These are phyloP conservation scores for Drosera capensis DNA, from an alignment of 148 eudicot genomes.

Conservation along the genomic window DNA sequence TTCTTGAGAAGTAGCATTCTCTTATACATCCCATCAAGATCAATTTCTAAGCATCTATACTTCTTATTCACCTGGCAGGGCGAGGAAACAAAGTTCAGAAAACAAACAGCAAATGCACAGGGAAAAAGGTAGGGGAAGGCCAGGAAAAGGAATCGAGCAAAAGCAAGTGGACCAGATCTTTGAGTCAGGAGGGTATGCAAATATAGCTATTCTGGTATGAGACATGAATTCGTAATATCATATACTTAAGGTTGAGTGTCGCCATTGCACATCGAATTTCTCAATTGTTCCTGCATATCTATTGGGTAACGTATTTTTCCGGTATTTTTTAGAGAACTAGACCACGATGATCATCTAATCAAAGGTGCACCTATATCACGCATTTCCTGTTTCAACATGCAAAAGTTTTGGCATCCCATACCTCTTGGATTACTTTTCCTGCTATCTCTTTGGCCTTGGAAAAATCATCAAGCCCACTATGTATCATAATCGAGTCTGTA, in stretches of 20 bases:
- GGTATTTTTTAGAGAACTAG: too few species aligned
- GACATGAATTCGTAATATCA: too few species aligned
- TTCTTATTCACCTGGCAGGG: constrained; percentile 70
- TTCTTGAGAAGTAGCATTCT: constrained; percentile 96
- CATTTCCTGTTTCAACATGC: too few species aligned
- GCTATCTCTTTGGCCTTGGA: constrained; percentile 65
- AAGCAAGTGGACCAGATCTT: neutral
- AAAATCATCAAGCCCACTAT: constrained; percentile 90
- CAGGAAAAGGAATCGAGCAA: neutral
- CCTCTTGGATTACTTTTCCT: constrained; percentile 85
- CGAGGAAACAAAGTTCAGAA: neutral
- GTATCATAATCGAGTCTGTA: constrained; percentile 97
- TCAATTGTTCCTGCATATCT: too few species aligned
- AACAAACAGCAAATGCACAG: neutral
- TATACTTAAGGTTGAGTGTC: too few species aligned
- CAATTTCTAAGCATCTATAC: constrained; percentile 85
- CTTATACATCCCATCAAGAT: constrained; percentile 89
- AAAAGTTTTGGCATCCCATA: constrained; percentile 4
- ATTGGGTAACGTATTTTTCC: too few species aligned
- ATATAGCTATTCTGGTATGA: too few species aligned
- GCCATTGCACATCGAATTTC: too few species aligned
- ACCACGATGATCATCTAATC: too few species aligned
- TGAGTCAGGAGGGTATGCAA: too few species aligned
- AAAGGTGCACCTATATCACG: too few species aligned
- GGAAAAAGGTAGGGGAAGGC: neutral